Evolutionary conservation across 1,284 basidiomycete genomes (phyloP), one percentile per base, ranked within the genome.

Genomic region (Malassezia yamatoensis): DNA sequence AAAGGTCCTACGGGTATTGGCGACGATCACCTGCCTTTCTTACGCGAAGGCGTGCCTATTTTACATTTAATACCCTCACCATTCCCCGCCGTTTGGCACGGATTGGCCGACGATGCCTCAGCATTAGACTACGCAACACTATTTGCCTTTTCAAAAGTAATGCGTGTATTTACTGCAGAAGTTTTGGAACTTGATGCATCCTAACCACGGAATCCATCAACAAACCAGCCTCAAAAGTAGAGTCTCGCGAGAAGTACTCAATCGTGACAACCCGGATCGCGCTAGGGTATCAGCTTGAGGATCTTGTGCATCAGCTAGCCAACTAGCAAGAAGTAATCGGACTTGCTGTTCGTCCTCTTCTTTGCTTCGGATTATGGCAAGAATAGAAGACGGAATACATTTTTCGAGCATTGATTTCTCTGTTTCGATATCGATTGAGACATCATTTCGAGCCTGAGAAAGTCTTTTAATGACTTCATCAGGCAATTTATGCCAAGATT

Each of bases 11-110:
- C 82, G 1, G 84, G 83, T 44, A 85, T 96, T 56, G 88, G 84
- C 40, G 94, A 99, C 75, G 94, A 99, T 77, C 94, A 99, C 75
- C 75, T 90, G 24, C 94, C 94, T 13, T 98, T 99, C 77, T 69
- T 94, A 42, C 76, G 79, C 36, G 77, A 80, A 50, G 94, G 93
- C 6, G 90, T 99, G 16, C 88, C 84, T 54, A 78, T 96, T 46
- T 76, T 98, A 60, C 94, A 99, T 74, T 72, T 98, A 48, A 98
- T 98, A 58, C 78, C 91, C 0, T 82, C 82, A 40, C 90, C 88
- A 0, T 98, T 98, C 74, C 94, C 94, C 0, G 59, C 49, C 2
- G 90, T 94, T 6, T 96, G 93, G 94, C 94, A 96, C 76, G 85
- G 81, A 13, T 72, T 90, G 6, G 65, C 90, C 87, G 94, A 99